Evolutionary conservation across 2,329 filamentous ascomycete species (phyloP), one percentile per base, ranked within the genome.

Genomic region (Exutisphaerella laricina): DNA sequence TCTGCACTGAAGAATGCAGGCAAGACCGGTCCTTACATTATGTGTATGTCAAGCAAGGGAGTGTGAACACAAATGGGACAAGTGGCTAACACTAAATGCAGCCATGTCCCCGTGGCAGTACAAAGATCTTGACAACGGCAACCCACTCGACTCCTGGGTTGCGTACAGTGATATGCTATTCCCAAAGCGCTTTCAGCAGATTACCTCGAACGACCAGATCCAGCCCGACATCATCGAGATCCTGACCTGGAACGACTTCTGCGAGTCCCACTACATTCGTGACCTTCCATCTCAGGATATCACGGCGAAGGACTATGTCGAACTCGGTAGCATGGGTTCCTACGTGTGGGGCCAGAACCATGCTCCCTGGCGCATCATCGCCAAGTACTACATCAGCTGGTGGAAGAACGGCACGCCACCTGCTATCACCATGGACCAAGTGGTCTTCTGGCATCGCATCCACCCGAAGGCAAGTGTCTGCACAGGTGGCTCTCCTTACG

Each of bases 101-200:
- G 63, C 59, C 26, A 57, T 66, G 37, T 66, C 64, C 8, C 64
- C 64, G 16, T 66, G 63, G 63, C 64, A 66, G 51, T 66, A 58
- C 59, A 63, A 66, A 50, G 61, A 65, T 45, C 59, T 64, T 34
- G 58, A 65, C 55, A 53, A 61, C 45, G 61, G 61, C 46, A 60
- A 61, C 43, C 49, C 57, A 20, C 51, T 58, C 37, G 55, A 64
- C 41, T 46, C 59, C 17, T 66, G 61, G 59, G 62, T 66, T 16
- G 55, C 60, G 4, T 65, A 65, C 56, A 60, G 57, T 37, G 63
- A 66, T 53, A 59, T 54, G n/a, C 62, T 66, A 39, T 65, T 63
- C 34, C 51, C 54, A 17, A 48, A 60, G 45, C 63, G 64, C 37
- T 61, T 59, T 46, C 38, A 54, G 26, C 48, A 51, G 28, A 49